A percentile compares a stretch with the other conserved stretches of the same genome.
Evolutionary conservation across 768 basidiomycete genomes (phyloP).

Genomic region (Ramaria sp.): DNA sequence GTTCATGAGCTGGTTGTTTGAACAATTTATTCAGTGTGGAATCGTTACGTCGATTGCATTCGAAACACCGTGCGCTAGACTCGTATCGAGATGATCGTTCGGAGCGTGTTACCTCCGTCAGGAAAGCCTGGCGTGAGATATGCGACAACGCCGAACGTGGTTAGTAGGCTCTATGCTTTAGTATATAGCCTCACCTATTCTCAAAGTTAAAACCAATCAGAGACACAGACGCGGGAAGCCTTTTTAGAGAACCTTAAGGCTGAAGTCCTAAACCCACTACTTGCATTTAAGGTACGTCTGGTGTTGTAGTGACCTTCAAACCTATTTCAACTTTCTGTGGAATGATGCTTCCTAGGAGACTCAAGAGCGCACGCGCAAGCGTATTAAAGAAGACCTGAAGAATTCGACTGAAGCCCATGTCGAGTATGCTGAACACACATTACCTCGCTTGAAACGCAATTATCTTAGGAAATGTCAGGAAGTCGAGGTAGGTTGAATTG

Average conservation of each 20-base stretch:
- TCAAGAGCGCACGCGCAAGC: conserved; percentile 84
- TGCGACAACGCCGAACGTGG: conserved; percentile 80
- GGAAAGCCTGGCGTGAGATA: conserved; percentile 75
- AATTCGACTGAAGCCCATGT: conserved; percentile 64
- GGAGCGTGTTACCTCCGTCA: conserved; percentile 43
- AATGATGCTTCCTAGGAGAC: conserved; percentile 45
- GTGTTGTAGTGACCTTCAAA: not conserved
- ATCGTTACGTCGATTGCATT: conserved; percentile 60
- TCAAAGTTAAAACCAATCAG: conserved; percentile 26
- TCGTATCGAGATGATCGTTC: conserved; percentile 59
- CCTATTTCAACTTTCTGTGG: not conserved
- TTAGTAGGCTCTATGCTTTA: conserved; percentile 15
- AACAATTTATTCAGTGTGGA: conserved; percentile 43
- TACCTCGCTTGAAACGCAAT: conserved; percentile 69
- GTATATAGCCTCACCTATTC: not conserved
- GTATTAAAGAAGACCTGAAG: conserved; percentile 86
- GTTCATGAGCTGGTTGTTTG: not conserved
- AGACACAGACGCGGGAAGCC: conserved; percentile 73
- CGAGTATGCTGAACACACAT: conserved; percentile 68
- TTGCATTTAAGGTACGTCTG: conserved; percentile 45
- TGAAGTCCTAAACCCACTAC: conserved; percentile 66
- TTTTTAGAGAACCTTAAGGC: conserved; percentile 58
- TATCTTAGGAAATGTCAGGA: conserved; percentile 83
- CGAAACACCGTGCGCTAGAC: conserved; percentile 62
- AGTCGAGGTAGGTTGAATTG: conserved; percentile 50